Conservation (phyloP, 495 filamentous ascomycete genomes). For the Cercophora scortea region DNA sequence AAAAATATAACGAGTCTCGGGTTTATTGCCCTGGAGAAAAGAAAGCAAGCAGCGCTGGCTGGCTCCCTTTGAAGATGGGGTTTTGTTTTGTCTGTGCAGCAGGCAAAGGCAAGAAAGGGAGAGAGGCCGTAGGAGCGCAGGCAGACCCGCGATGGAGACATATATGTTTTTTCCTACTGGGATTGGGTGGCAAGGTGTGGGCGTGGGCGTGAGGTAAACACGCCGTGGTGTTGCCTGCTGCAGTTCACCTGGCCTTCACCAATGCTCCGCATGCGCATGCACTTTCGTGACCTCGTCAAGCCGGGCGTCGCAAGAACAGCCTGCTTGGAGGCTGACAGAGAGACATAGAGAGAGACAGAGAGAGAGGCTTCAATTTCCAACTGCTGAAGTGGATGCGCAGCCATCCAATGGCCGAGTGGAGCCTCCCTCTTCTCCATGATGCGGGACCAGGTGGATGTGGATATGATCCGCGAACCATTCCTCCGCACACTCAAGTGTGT, state of each 20-base stretch:
- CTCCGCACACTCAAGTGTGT: too few species aligned
- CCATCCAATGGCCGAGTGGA: too few species aligned
- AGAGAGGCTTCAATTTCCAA: too few species aligned
- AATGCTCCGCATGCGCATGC: conserved; percentile 17
- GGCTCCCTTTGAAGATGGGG: background rate
- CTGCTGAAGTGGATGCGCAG: background rate
- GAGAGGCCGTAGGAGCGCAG: background rate
- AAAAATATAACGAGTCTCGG: background rate
- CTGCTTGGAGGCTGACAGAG: too few species aligned
- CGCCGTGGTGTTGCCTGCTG: background rate
- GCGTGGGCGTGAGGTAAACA: conserved; percentile 9
- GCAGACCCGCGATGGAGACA: conserved; percentile 19
- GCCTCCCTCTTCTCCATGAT: too few species aligned
- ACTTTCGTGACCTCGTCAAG: conserved; percentile 18
- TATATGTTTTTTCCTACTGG: conserved; percentile 15
- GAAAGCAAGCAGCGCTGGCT: conserved; percentile 5
- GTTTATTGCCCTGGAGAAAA: conserved; percentile 1
- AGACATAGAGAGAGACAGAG: too few species aligned
- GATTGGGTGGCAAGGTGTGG: conserved; percentile 17
- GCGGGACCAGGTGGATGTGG: too few species aligned
- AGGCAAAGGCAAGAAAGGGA: conserved; percentile 3
- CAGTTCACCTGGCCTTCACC: conserved; percentile 2
- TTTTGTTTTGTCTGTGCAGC: conserved; percentile 1
- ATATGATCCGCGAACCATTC: too few species aligned
- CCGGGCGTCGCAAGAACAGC: conserved; percentile 8